These are phyloP conservation scores for Mucor sp. DNA, from an alignment of 371 early-diverging fungal genomes.

Conservation along the genomic window DNA sequence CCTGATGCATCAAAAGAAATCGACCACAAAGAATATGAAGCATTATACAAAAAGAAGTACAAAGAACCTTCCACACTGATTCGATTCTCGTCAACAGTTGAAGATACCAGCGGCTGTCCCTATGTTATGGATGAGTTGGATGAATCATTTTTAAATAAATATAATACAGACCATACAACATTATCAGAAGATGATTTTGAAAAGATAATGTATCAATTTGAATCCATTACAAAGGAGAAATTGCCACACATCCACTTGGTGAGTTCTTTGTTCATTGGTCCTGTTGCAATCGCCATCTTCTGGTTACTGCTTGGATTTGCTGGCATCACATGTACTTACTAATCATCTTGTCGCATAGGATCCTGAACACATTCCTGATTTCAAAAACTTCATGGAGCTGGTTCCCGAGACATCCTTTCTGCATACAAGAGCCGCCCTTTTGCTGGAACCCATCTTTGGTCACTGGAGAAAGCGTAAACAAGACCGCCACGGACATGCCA, in stretches of 20 bases:
- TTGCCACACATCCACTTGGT: slow-evolving; percentile 61
- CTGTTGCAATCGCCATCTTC: neutral
- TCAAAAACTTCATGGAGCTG: slow-evolving; percentile 14
- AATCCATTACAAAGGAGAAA: slow-evolving; percentile 57
- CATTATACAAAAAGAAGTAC: slow-evolving; percentile 69
- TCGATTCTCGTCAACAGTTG: slow-evolving; percentile 86
- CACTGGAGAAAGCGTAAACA: slow-evolving; percentile 54
- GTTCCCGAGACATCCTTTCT: slow-evolving; percentile 17
- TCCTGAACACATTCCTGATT: slow-evolving; percentile 20
- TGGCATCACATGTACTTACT: neutral
- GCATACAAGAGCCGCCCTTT: neutral
- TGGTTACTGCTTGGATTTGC: neutral
- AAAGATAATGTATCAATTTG: slow-evolving; percentile 76
- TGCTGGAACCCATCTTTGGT: slow-evolving; percentile 26
- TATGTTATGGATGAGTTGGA: slow-evolving; percentile 92
- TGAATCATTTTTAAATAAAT: slow-evolving; percentile 65
- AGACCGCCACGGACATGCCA: slow-evolving; percentile 50
- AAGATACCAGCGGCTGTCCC: slow-evolving; percentile 80
- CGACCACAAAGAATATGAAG: slow-evolving; percentile 55
- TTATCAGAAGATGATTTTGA: slow-evolving; percentile 80
- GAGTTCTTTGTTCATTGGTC: slow-evolving; percentile 17
- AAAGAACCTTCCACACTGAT: slow-evolving; percentile 80
- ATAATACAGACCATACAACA: slow-evolving; percentile 43
- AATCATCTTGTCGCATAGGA: slow-evolving; percentile 14
- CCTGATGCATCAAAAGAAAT: slow-evolving; percentile 85